Evolutionary conservation across 371 early-diverging fungal species (phyloP).

Genomic region (Saksenaea vasiformis): DNA sequence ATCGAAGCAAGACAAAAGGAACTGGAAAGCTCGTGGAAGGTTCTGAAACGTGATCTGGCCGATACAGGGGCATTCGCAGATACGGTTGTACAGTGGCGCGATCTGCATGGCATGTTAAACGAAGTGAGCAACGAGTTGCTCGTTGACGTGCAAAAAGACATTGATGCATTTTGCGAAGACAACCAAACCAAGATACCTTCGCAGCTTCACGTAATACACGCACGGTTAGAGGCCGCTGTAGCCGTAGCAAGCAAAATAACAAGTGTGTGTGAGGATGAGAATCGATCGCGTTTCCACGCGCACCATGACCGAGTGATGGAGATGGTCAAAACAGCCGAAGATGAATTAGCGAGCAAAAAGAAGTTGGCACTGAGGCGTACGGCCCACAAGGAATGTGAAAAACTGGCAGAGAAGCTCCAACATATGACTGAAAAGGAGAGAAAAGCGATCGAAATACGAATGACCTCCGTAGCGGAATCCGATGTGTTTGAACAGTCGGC

Average conservation of each 20-base stretch:
- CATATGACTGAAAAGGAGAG: neutral
- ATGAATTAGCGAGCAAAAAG: slow-evolving; percentile 1
- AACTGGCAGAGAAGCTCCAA: neutral
- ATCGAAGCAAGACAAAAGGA: neutral
- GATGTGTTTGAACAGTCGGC: neutral
- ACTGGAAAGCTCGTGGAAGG: neutral
- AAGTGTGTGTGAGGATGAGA: neutral
- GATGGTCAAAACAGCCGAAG: neutral
- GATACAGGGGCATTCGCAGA: neutral
- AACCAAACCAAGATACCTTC: neutral
- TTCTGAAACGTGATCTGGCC: neutral
- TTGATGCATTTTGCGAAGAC: neutral
- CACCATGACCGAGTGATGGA: neutral
- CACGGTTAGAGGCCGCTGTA: neutral
- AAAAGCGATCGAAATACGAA: slow-evolving; percentile 1
- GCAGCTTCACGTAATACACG: neutral
- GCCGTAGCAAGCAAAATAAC: neutral
- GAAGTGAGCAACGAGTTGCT: neutral
- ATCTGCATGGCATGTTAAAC: slow-evolving; percentile 9
- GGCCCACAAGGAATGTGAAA: neutral
- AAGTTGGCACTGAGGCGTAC: neutral
- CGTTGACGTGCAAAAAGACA: neutral
- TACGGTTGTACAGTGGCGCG: slow-evolving; percentile 8
- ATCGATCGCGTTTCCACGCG: neutral
- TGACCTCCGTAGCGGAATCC: neutral